Evolutionary conservation across 2,329 filamentous ascomycete genomes (phyloP).

Genomic region (Alternaria postmessia): DNA sequence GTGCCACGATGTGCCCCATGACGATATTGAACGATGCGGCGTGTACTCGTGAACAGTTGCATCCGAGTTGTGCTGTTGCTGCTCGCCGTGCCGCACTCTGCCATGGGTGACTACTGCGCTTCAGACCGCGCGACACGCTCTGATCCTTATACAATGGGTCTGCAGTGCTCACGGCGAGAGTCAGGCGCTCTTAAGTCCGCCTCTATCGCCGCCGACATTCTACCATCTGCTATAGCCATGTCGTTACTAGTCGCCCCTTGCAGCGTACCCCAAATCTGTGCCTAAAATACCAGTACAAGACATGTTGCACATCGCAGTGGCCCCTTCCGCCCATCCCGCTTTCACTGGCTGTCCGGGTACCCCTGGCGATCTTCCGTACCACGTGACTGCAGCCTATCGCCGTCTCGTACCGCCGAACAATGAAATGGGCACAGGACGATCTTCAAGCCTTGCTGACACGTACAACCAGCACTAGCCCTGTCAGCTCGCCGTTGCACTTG

Average conservation of each 20-base stretch:
- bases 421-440: conserved; percentile 14
- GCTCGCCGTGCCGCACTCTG: conserved; percentile 1
- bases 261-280: neutral
- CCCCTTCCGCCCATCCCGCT: conserved; percentile 3
- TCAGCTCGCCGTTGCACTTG: conserved; percentile 14
- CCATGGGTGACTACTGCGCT: neutral
- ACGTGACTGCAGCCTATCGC: conserved; percentile 15
- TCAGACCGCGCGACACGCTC: neutral
- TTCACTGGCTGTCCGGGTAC: conserved; percentile 10
- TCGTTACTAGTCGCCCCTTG: neutral
- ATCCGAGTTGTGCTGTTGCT: conserved; percentile 4
- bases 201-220: neutral
- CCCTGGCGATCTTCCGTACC: conserved; percentile 24
- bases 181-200: neutral
- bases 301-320: conserved; percentile 5
- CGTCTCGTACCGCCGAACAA: conserved; percentile 19
- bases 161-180: neutral
- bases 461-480: conserved; percentile 26
- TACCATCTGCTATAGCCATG: neutral
- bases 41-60: conserved; percentile 12
- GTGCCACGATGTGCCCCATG: conserved; percentile 29
- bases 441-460: conserved; percentile 33
- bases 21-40: conserved; percentile 26
- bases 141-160: neutral
- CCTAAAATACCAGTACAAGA: conserved; percentile 1